A percentile compares a stretch with the other conserved stretches of the same genome.
Conservation (phyloP, 805 yeast genomes). For the Suhomyces kilbournensis region DNA sequence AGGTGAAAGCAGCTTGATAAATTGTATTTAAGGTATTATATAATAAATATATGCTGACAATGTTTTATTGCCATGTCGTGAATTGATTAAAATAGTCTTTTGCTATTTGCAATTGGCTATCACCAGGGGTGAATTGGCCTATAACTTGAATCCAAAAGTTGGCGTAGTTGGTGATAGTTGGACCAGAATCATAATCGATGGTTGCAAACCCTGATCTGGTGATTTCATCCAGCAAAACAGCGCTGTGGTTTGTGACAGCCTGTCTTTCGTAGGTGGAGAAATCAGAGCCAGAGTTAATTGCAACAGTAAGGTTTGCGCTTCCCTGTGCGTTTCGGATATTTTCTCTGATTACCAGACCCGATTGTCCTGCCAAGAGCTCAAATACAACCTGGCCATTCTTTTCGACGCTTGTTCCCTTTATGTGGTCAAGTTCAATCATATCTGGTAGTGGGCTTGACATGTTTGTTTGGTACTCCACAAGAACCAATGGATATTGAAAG, state of each 20-base stretch:
- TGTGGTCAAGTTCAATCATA: not conserved
- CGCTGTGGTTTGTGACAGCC: not conserved
- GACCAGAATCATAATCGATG: not conserved
- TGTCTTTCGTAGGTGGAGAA: not conserved
- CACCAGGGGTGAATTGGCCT: not conserved
- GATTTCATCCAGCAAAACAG: not conserved
- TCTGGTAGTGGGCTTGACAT: not conserved
- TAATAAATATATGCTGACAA: not conserved
- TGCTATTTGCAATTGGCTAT: not conserved
- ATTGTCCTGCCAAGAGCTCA: not conserved
- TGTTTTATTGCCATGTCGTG: not conserved
- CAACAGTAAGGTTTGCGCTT: not conserved
- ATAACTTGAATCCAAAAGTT: not conserved
- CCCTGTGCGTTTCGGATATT: not conserved
- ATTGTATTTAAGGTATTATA: not conserved
- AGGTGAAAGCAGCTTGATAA: slow-evolving; percentile 4
- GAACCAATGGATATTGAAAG: not conserved
- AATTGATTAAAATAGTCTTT: not conserved
- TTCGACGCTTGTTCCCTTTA: not conserved
- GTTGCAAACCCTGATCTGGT: not conserved
- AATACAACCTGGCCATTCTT: not conserved
- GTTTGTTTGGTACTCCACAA: not conserved
- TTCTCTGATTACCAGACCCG: not conserved
- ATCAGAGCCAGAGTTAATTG: not conserved
- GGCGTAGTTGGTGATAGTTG: not conserved